Evolutionary conservation across 108 stramenopile species (phyloP), one percentile per base, ranked within the genome.

Genomic region (Asterionellopsis glacialis): DNA sequence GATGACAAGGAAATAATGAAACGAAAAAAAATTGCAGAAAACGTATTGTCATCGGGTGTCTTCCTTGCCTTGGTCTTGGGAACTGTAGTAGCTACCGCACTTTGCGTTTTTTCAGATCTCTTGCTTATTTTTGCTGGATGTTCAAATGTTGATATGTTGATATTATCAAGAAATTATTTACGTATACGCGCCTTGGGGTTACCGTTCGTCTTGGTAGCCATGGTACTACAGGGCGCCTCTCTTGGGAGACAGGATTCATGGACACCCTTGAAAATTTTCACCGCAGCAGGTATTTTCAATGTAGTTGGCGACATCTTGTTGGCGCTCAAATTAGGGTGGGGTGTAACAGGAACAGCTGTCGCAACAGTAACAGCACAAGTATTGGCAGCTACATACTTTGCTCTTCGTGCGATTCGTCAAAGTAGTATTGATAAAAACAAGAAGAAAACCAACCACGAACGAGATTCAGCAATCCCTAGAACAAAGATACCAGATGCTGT

Each of bases 161-260:
- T 67, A 9, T 41, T 54, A 25, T 70, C 74, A 16, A 14, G 61
- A 27, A 45, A 67, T 4, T 79, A 79, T 54, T 44, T 75, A 23
- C 44, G 64, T 12, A 79, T 79, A 24, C 77, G 77, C 19, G 77
- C 77, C 16, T 18, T 72, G 23, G 77, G 77, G 1, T 67, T 79
- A 18, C 73, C 74, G 23, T 74, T 74, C 42, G 77, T 79, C 15
- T 68, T 74, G 3, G 38, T 79, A 49, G 67, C 77, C n/a, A 75
- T 70, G 45, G 71, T 67, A 10, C 50, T 79, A 0, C 77, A 79
- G 53, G 74, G 73, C 6, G 51, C 74, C 0, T 75, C 60, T 25
- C 45, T 79, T 13, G 77, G 73, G 12, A 49, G 70, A 49, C 69
- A 67, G 2, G 61, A 78, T 51, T 70, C 74, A 24, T 52, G 55